Percentiles rank a stretch among this genome's conserved stretches.
Evolutionary conservation across 2,329 filamentous ascomycete species (phyloP).

Genomic region (Phaeophleospora eucalypticola): DNA sequence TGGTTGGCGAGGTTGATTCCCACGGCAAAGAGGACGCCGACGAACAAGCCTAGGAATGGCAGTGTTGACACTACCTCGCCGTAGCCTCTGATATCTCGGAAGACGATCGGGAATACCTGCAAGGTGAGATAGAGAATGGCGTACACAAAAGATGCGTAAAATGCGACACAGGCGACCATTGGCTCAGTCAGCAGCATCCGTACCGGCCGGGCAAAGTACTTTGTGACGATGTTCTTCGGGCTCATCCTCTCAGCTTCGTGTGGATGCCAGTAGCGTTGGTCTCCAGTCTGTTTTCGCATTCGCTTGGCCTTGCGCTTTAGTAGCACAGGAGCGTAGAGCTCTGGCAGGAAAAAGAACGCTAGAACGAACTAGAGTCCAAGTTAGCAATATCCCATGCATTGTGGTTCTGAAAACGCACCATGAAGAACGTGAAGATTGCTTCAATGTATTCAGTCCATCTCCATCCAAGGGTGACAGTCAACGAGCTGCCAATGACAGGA

Average conservation of each 20-base stretch:
- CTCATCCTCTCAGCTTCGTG: constrained; percentile 44
- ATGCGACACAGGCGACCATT: constrained; percentile 39
- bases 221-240: constrained; percentile 39
- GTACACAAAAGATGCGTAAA: constrained; percentile 35
- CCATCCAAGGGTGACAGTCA: constrained; percentile 36
- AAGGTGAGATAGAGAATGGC: constrained; percentile 46
- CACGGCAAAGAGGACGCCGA: constrained; percentile 42
- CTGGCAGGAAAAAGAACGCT: constrained; percentile 35
- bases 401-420: no score
- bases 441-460: constrained; percentile 36
- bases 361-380: constrained; percentile 6
- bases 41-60: constrained; percentile 44
- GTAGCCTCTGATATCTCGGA: constrained; percentile 42
- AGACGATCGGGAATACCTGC: constrained; percentile 48
- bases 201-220: constrained; percentile 41
- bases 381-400: no score
- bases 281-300: constrained; percentile 37
- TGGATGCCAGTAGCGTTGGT: constrained; percentile 42
- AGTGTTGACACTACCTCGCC: constrained; percentile 41
- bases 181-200: constrained; percentile 47
- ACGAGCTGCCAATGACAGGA: constrained; percentile 41
- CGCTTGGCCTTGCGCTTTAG: constrained; percentile 38
- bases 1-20: constrained; percentile 48
- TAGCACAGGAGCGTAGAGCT: constrained; percentile 39
- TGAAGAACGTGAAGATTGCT: constrained; percentile 38